Base-by-base conservation (phyloP, 805 yeast genomes). In the Candida maltosa region DNA sequence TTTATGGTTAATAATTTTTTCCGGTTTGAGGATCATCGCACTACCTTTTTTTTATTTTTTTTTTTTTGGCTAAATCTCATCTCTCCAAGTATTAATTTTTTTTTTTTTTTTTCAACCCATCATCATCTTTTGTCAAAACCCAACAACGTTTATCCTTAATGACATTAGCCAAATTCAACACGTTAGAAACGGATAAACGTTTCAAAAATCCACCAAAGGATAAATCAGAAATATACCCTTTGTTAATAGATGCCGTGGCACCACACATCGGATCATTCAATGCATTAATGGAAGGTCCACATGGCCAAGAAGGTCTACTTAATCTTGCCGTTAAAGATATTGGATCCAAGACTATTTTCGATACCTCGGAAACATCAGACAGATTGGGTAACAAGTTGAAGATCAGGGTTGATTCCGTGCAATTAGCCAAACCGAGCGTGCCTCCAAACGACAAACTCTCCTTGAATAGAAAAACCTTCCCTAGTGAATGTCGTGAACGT, bases 211-310 rank as follows among this genome's bases (percentile, higher is more conserved):
- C 98, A 31, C 95, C 97, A 34, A 81, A 78, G 62, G 95, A 86
- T 52, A 76, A 83, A 56, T 72, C 87, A 20, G 38, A 31, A 7
- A 86, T 86, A 6, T 91, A 67, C 51, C 96, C 96, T 11, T 63
- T 88, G 26, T 72, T 93, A 24, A 75, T 76, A 39, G 95, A 87
- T 44, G 97, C 98, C 11, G 93, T 93, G 26, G 78, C 79, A 38
- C 98, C 98, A 4, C 98, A 93, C 58, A 76, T 93, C 37, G 97
- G 95, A 6, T 91, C 97, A 2, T 93, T 93, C 72, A 84, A 93
- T 70, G 97, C 97, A 4, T 70, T 93, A 38, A 85, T 95, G 16
- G 95, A 86, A 39, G 96, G 95, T 29, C 78, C 85, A 16, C 80
- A 71, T 29, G 95, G 91, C 31, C n/a, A n/a, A n/a, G n/a, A n/a